A percentile compares a stretch with the other conserved stretches of the same genome.
phyloP scores from a whole-genome alignment of 2,329 filamentous ascomycete genomes.

The Byssoonygena ceratinophila region DNA sequence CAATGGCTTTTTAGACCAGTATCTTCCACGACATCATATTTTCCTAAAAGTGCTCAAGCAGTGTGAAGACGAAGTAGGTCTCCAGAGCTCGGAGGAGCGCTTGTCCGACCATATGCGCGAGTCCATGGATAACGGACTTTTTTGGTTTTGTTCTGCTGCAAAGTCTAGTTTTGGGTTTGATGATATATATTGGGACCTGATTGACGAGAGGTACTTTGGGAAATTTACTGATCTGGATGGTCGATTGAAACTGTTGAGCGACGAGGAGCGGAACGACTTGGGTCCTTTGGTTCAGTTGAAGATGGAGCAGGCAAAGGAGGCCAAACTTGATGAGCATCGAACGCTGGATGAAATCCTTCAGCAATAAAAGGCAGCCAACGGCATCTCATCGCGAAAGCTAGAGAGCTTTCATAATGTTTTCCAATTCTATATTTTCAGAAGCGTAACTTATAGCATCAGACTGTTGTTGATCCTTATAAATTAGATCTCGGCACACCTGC shows the following conservation, averaged over 20 bases:
- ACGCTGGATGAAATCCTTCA: slow-evolving; percentile 15
- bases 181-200: slow-evolving; percentile 23
- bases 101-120: slow-evolving; percentile 22
- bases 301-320: slow-evolving; percentile 15
- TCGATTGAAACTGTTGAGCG: slow-evolving; percentile 14
- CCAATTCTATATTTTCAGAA: too few species aligned
- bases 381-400: too few species aligned
- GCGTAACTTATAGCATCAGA: too few species aligned
- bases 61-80: slow-evolving; percentile 16
- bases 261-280: slow-evolving; percentile 12
- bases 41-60: slow-evolving; percentile 20
- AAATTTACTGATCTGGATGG: slow-evolving; percentile 18
- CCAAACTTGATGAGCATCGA: slow-evolving; percentile 11
- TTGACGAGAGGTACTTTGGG: slow-evolving; percentile 19
- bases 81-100: slow-evolving; percentile 13
- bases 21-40: slow-evolving; percentile 18
- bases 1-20: slow-evolving; percentile 20
- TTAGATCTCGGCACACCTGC: too few species aligned
- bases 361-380: not conserved
- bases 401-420: too few species aligned
- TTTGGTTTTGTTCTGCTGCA: slow-evolving; percentile 23
- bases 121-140: slow-evolving; percentile 21
- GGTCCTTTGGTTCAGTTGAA: slow-evolving; percentile 8
- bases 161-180: slow-evolving; percentile 23
- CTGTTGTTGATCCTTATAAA: too few species aligned